Base-by-base conservation (phyloP, 768 basidiomycete species). In the Amylocystis lapponica region DNA sequence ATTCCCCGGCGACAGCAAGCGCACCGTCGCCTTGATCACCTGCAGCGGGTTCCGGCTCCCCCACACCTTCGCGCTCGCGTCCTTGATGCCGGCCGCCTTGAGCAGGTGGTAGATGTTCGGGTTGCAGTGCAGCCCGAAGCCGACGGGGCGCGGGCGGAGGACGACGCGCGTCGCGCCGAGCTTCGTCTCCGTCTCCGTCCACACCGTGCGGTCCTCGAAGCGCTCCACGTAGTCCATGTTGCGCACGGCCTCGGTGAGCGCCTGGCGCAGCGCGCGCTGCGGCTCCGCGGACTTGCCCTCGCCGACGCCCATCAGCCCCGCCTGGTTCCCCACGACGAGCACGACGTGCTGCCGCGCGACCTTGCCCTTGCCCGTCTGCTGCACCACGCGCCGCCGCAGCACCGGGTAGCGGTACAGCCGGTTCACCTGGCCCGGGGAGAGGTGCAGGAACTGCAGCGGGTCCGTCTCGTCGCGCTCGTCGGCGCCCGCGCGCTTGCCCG, bases 301-400 rank as follows among this genome's bases (percentile, higher is more conserved):
- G 3, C 91, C 91, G 27, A 81, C 72, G 3, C 91, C 91, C 0
- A 95, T 79, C 21, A 93, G 70, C 0, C 91, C 92, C 27, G 85
- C 70, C 3, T 88, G 87, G 58, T 94, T 80, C 3, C 91, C 91
- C 26, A 87, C 79, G 47, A 93, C 77, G 50, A 81, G 75, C 50
- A 87, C 73, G 29, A 69, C 66, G 40, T 78, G 77, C 39, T 72
- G 62, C 14, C 79, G 74, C 21, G 75, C 71, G 48, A 86, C 84
- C 58, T 91, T 95, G 12, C 96, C 96, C 66, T 97, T 98, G 43
- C 86, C 83, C 0, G 93, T 97, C 74, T 97, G 94, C 48, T 90
- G 85, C 4, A 79, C 79, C 53, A 94, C 83, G 31, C 79, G 67
- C 5, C 81, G 75, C 49, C 47, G 51, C 48, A 78, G 47, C 45